Percentiles rank a stretch among this genome's conserved stretches.
These are phyloP conservation scores for Globomyces sp. DNA, from an alignment of 371 early-diverging fungal genomes.

Conservation along the genomic window DNA sequence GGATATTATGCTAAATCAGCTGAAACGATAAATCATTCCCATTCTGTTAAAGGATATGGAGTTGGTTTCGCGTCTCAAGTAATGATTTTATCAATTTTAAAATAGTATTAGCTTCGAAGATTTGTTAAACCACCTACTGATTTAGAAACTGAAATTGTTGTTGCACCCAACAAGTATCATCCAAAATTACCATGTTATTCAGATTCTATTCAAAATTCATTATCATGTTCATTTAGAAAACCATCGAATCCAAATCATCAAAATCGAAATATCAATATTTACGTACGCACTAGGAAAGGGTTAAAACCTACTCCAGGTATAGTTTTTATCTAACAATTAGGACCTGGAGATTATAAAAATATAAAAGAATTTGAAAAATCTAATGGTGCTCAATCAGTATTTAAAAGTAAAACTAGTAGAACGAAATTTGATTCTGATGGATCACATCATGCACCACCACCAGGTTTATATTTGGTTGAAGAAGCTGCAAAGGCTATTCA, in stretches of 20 bases:
- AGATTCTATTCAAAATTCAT: constrained; percentile 30
- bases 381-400: constrained; percentile 32
- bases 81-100: neutral
- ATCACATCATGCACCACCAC: neutral
- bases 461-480: constrained; percentile 38
- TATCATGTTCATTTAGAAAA: constrained; percentile 38
- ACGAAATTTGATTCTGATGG: constrained; percentile 29
- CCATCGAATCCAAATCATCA: constrained; percentile 22
- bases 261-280: neutral
- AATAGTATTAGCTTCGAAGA: constrained; percentile 11
- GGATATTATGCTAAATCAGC: constrained; percentile 40
- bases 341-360: constrained; percentile 36
- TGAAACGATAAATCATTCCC: constrained; percentile 26
- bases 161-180: constrained; percentile 32
- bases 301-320: constrained; percentile 24
- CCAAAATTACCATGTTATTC: constrained; percentile 33
- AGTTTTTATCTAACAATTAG: no score
- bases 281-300: constrained; percentile 18
- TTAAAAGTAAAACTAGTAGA: constrained; percentile 39
- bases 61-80: constrained; percentile 46
- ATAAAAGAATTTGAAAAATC: constrained; percentile 15
- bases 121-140: constrained; percentile 43
- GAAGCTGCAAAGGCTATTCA: constrained; percentile 17
- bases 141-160: constrained; percentile 21
- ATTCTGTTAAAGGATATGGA: constrained; percentile 37